These are phyloP conservation scores for Eucalyptus polyanthemos DNA, from an alignment of 345 rosid genomes.

Conservation along the genomic window DNA sequence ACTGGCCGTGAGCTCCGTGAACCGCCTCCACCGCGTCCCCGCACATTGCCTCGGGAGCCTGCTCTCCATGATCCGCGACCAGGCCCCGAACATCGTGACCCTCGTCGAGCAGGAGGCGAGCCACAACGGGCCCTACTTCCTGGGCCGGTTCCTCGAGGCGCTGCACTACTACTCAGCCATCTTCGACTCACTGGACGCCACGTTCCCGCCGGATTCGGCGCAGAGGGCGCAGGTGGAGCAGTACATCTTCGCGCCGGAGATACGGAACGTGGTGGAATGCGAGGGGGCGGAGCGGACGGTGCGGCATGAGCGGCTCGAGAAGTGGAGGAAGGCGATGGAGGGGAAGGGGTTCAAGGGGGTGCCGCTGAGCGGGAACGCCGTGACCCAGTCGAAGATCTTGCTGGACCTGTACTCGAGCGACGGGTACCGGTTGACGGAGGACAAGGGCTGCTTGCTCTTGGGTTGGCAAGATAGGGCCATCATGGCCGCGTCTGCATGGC, in stretches of 20 bases:
- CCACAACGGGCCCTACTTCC: conserved; percentile 52
- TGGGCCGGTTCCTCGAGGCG: conserved; percentile 64
- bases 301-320: conserved; percentile 59
- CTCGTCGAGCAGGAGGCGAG: conserved; percentile 61
- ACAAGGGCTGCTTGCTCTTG: conserved; percentile 58
- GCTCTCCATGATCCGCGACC: conserved; percentile 47
- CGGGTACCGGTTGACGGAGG: conserved; percentile 62
- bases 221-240: conserved; percentile 63
- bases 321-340: conserved; percentile 60
- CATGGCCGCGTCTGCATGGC: conserved; percentile 61
- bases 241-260: conserved; percentile 50
- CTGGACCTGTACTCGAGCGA: conserved; percentile 49
- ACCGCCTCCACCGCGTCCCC: conserved; percentile 39
- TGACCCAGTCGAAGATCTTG: conserved; percentile 52
- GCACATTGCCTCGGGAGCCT: conserved; percentile 29
- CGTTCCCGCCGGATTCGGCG: conserved; percentile 41
- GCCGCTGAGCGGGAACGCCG: conserved; percentile 47
- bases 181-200: conserved; percentile 53
- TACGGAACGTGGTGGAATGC: conserved; percentile 45
- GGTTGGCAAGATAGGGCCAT: conserved; percentile 62
- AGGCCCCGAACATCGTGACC: conserved; percentile 56
- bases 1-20: conserved; percentile 42
- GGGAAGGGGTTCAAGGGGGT: conserved; percentile 53
- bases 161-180: conserved; percentile 54
- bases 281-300: conserved; percentile 49